These are phyloP conservation scores for Thermothelomyces thermophilus DNA, from an alignment of 2,329 filamentous ascomycete genomes.

Conservation along the genomic window DNA sequence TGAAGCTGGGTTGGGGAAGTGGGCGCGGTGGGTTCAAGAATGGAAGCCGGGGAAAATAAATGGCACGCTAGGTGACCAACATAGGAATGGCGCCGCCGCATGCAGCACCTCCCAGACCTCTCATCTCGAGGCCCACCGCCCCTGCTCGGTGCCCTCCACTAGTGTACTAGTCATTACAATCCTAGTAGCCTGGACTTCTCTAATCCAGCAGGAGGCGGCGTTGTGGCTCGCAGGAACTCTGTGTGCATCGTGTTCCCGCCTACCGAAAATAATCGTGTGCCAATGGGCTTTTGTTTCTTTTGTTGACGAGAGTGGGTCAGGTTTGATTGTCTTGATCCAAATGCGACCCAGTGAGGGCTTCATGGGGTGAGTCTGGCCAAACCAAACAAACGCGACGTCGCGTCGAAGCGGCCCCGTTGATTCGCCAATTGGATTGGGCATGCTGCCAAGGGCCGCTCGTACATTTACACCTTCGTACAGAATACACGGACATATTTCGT, in stretches of 20 bases:
- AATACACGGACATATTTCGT: too few relatives aligned
- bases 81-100: constrained; percentile 5
- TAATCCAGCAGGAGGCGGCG: constrained; percentile 3
- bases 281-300: not conserved
- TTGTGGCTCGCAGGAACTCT: not conserved
- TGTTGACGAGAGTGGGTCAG: not conserved
- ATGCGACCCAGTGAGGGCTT: not conserved
- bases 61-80: constrained; percentile 1
- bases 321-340: not conserved
- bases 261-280: not conserved
- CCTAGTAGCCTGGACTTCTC: constrained; percentile 7
- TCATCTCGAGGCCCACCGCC: not conserved
- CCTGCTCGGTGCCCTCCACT: too few relatives aligned
- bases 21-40: not conserved
- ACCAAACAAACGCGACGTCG: not conserved
- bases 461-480: too few relatives aligned
- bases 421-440: not conserved
- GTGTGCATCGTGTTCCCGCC: not conserved
- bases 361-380: not conserved
- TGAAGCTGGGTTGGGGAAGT: not conserved
- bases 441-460: not conserved
- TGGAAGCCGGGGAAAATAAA: constrained; percentile 7
- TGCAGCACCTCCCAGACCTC: constrained; percentile 8
- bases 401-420: not conserved
- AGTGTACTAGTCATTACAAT: too few relatives aligned